Percentiles rank a stretch among this genome's conserved stretches.
Evolutionary conservation across 2,329 filamentous ascomycete species (phyloP).

Genomic region (Fusarium lateritium): DNA sequence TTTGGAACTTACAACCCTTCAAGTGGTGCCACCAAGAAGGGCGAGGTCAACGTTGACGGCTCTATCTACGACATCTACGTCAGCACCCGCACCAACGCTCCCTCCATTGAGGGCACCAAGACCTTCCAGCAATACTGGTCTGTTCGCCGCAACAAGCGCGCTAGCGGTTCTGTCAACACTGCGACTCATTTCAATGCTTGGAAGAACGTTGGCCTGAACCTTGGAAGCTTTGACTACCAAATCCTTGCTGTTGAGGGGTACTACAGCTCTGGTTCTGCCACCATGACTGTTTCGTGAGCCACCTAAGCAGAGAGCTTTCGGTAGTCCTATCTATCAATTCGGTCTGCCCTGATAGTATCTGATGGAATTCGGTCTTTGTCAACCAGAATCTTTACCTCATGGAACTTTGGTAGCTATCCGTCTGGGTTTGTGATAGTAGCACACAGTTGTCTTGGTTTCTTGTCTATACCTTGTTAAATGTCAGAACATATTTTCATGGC

Average conservation of each 20-base stretch:
- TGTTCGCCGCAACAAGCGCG: slow-evolving; percentile 64
- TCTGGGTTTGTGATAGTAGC: slow-evolving; percentile 22
- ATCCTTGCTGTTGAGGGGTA: slow-evolving; percentile 70
- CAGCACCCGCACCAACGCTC: slow-evolving; percentile 57
- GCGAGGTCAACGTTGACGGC: slow-evolving; percentile 56
- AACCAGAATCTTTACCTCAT: background rate
- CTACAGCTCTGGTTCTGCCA: slow-evolving; percentile 63
- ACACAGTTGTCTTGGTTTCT: slow-evolving; percentile 19
- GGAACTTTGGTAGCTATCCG: background rate
- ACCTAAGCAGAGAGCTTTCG: too few relatives aligned
- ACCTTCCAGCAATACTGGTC: slow-evolving; percentile 70
- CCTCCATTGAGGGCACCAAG: slow-evolving; percentile 64
- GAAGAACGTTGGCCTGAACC: slow-evolving; percentile 61
- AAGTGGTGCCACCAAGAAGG: slow-evolving; percentile 51
- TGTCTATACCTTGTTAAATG: slow-evolving; percentile 16
- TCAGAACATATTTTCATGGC: slow-evolving; percentile 16
- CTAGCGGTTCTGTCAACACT: slow-evolving; percentile 64
- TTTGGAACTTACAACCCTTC: slow-evolving; percentile 54
- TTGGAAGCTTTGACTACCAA: slow-evolving; percentile 67
- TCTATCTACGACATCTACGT: slow-evolving; percentile 57
- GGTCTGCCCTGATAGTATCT: too few relatives aligned
- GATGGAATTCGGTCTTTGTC: too few relatives aligned
- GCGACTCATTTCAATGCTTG: slow-evolving; percentile 69
- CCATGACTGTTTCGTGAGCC: slow-evolving; percentile 59
- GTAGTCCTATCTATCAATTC: too few relatives aligned